Evolutionary conservation across 2,329 filamentous ascomycete genomes (phyloP).

Genomic region (Penicillium sp.): DNA sequence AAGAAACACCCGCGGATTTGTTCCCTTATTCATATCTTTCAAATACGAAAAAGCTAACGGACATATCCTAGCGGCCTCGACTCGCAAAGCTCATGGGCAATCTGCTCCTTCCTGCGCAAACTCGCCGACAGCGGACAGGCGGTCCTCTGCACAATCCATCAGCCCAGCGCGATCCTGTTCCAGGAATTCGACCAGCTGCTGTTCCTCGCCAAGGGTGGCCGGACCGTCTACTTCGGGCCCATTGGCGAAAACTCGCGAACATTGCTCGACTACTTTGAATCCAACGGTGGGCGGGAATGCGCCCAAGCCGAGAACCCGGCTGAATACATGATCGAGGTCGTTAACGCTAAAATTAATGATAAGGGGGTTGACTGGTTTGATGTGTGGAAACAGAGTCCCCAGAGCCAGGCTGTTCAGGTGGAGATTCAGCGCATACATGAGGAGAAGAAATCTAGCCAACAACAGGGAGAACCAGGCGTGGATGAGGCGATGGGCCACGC

Average conservation of each 20-base stretch:
- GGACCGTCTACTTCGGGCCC: slow-evolving; percentile 70
- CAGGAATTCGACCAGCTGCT: slow-evolving; percentile 75
- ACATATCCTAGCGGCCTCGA: slow-evolving; percentile 69
- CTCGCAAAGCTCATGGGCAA: slow-evolving; percentile 90
- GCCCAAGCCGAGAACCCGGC: slow-evolving; percentile 68
- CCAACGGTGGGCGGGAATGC: slow-evolving; percentile 64
- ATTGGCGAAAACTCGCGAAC: slow-evolving; percentile 63
- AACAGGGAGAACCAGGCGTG: neutral
- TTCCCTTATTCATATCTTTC: slow-evolving; percentile 51
- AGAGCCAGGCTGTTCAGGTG: slow-evolving; percentile 54
- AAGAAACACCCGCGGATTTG: slow-evolving; percentile 66
- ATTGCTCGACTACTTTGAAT: slow-evolving; percentile 66
- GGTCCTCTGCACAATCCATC: slow-evolving; percentile 95
- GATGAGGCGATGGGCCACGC: neutral
- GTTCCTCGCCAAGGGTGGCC: slow-evolving; percentile 65
- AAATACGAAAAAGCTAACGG: neutral
- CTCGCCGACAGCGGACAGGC: slow-evolving; percentile 86
- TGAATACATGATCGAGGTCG: slow-evolving; percentile 68
- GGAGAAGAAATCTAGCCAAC: slow-evolving; percentile 26
- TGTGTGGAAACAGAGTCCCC: slow-evolving; percentile 61
- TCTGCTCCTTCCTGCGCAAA: slow-evolving; percentile 83
- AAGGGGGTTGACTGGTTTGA: slow-evolving; percentile 56
- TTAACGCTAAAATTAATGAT: slow-evolving; percentile 63
- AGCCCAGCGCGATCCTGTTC: slow-evolving; percentile 91
- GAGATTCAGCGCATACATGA: slow-evolving; percentile 53